A percentile compares a stretch with the other conserved stretches of the same genome.
Evolutionary conservation across 352 stramenopile species (phyloP).

Genomic region (Thalassiosira pacifica): DNA sequence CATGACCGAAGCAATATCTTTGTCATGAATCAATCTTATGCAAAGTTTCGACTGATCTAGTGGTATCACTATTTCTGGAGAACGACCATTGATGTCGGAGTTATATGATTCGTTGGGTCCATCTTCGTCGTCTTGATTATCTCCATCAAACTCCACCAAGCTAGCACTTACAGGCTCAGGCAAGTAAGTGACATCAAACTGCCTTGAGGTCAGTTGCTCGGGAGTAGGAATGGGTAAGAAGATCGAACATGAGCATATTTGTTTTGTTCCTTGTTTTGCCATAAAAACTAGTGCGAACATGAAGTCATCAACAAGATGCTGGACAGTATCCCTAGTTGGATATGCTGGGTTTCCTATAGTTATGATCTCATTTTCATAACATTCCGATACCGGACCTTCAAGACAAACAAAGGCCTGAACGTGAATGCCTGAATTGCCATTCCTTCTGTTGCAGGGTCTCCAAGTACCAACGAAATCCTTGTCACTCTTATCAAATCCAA

Average conservation of each 20-base stretch:
- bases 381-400: background rate
- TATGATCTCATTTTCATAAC: background rate
- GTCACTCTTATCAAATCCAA: conserved; percentile 4
- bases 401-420: background rate
- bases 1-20: background rate
- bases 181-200: background rate
- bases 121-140: background rate
- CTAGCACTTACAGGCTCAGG: background rate
- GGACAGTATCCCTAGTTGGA: background rate
- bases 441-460: background rate
- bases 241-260: background rate
- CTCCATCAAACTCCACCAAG: background rate
- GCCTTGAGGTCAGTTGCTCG: no score
- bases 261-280: background rate
- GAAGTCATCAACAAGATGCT: background rate
- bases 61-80: background rate
- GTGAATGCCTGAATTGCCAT: background rate
- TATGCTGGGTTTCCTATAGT: background rate
- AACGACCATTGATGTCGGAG: background rate
- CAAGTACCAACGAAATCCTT: background rate
- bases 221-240: background rate
- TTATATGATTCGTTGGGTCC: background rate
- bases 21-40: background rate
- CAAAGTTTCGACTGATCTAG: background rate
- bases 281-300: background rate